Conservation (phyloP, 768 basidiomycete species). For the Collybia mongolica region DNA sequence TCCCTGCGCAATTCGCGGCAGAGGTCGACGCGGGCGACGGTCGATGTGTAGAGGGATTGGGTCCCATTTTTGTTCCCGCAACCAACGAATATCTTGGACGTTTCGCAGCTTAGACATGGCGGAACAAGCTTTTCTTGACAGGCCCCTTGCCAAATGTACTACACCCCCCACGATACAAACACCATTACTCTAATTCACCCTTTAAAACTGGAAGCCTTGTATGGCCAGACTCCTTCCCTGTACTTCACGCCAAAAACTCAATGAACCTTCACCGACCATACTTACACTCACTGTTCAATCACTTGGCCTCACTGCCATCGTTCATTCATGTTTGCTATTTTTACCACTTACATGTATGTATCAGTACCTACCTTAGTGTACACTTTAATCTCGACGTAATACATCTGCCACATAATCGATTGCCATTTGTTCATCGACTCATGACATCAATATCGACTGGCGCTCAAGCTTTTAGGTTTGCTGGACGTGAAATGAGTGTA, state of each 20-base stretch:
- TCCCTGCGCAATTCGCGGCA: conserved; percentile 35
- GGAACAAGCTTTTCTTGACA: conserved; percentile 3
- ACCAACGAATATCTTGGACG: neutral
- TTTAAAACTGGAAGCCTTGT: conserved; percentile 2
- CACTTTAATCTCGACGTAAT: neutral
- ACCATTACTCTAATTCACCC: conserved; percentile 3
- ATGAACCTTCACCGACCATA: neutral
- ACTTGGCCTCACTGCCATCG: no score
- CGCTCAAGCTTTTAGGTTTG: no score
- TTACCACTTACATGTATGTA: no score
- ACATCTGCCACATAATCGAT: no score
- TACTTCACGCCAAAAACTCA: conserved; percentile 4
- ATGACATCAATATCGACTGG: no score
- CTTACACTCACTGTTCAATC: no score
- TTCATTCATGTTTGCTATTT: no score
- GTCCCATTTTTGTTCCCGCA: neutral
- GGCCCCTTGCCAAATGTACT: neutral
- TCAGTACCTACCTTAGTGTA: neutral
- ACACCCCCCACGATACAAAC: neutral
- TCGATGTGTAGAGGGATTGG: neutral
- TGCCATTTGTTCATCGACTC: no score
- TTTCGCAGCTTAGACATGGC: no score
- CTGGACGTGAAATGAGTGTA: no score
- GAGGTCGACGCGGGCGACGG: conserved; percentile 7
- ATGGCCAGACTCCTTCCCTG: conserved; percentile 4